Evolutionary conservation across 768 basidiomycete genomes (phyloP).

Genomic region (Lentinula boryana): DNA sequence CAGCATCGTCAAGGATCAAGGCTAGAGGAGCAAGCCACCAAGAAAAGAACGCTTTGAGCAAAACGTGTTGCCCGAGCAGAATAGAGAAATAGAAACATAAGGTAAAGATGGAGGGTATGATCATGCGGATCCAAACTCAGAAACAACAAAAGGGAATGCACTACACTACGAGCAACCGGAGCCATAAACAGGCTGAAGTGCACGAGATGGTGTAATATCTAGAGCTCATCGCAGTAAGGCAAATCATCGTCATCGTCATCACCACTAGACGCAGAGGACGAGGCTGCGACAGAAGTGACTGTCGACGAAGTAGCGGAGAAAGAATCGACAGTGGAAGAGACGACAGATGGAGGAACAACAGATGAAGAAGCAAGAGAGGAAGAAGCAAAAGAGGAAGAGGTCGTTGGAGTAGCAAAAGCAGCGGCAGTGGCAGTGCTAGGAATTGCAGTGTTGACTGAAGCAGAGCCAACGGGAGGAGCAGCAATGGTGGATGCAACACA

Average conservation of each 20-base stretch:
- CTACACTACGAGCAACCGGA: too few species aligned
- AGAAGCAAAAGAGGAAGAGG: conserved; percentile 13
- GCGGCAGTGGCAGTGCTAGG: conserved; percentile 20
- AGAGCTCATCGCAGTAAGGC: conserved; percentile 12
- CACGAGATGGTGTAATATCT: neutral
- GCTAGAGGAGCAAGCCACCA: neutral
- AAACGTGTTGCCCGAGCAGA: neutral
- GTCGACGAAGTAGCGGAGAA: conserved; percentile 21
- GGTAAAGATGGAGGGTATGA: neutral
- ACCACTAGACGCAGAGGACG: conserved; percentile 14
- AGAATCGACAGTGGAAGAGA: conserved; percentile 14
- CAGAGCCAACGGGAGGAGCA: conserved; percentile 36
- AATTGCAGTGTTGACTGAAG: conserved; percentile 20
- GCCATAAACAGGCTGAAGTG: neutral
- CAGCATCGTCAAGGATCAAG: neutral
- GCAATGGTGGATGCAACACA: conserved; percentile 37
- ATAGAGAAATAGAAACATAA: neutral
- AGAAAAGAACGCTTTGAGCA: neutral
- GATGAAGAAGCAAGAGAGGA: conserved; percentile 9
- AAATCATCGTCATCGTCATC: conserved; percentile 18
- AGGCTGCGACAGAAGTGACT: conserved; percentile 8
- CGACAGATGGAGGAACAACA: conserved; percentile 9
- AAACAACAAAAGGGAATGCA: neutral
- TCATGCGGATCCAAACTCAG: neutral
- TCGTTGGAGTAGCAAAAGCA: conserved; percentile 19